These are phyloP conservation scores for Xenosphaeropsis pyriputrescens DNA, from an alignment of 2,329 filamentous ascomycete genomes.

Conservation along the genomic window DNA sequence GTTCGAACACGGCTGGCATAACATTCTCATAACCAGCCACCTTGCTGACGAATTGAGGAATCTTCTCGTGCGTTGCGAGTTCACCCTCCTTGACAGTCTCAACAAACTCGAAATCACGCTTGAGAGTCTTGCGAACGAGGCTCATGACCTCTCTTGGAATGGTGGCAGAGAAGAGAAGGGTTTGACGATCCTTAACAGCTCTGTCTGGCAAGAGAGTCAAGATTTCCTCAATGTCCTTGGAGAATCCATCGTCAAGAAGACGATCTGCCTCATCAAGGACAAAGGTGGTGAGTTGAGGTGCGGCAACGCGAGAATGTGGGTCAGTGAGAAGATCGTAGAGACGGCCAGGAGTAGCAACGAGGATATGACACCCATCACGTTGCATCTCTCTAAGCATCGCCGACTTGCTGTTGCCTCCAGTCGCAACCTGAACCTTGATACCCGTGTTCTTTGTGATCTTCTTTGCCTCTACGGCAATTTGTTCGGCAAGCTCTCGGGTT, in stretches of 20 bases:
- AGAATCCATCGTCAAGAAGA: constrained; percentile 89
- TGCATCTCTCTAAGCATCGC: constrained; percentile 18
- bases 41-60: constrained; percentile 65
- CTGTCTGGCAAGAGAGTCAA: constrained; percentile 46
- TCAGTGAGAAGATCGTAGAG: constrained; percentile 63
- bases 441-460: constrained; percentile 15
- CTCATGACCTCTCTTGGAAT: constrained; percentile 71
- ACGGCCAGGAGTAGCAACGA: constrained; percentile 84
- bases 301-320: constrained; percentile 22
- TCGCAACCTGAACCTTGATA: constrained; percentile 54
- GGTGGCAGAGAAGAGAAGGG: constrained; percentile 89
- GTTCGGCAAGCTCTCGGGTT: constrained; percentile 68
- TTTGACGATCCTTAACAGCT: constrained; percentile 59
- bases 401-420: constrained; percentile 74
- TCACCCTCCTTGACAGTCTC: constrained; percentile 76
- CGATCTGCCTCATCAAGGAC: constrained; percentile 96
- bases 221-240: constrained; percentile 49
- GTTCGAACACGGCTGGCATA: constrained; percentile 53
- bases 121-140: constrained; percentile 61
- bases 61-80: constrained; percentile 66
- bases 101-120: constrained; percentile 74
- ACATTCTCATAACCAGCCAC: constrained; percentile 60
- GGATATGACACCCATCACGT: constrained; percentile 69
- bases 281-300: constrained; percentile 63
- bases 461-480: constrained; percentile 66